These are phyloP conservation scores for Tricharina praecox DNA, from an alignment of 495 filamentous ascomycete genomes.

Conservation along the genomic window DNA sequence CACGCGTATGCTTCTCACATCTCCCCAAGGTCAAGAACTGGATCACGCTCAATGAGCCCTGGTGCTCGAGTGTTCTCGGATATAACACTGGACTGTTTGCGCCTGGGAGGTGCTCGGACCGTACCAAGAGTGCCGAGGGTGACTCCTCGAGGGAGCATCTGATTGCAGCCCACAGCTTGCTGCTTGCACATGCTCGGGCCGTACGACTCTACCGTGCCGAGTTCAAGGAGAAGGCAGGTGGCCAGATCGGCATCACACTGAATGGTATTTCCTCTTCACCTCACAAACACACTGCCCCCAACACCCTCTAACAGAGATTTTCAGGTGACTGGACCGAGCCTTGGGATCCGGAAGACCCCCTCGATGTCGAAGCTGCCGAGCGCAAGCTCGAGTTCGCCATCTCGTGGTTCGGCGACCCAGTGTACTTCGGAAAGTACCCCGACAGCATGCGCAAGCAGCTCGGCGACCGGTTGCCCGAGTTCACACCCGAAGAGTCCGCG, in stretches of 20 bases:
- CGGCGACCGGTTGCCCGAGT: slow-evolving; percentile 33
- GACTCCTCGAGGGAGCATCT: slow-evolving; percentile 36
- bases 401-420: slow-evolving; percentile 37
- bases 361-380: slow-evolving; percentile 35
- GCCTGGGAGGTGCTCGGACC: slow-evolving; percentile 36
- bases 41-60: slow-evolving; percentile 42
- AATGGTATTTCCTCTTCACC: slow-evolving; percentile 29
- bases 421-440: slow-evolving; percentile 36
- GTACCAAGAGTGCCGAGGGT: slow-evolving; percentile 33
- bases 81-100: slow-evolving; percentile 38
- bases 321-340: slow-evolving; percentile 37
- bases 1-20: slow-evolving; percentile 32
- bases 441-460: slow-evolving; percentile 34
- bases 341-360: slow-evolving; percentile 35
- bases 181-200: slow-evolving; percentile 35
- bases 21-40: slow-evolving; percentile 38
- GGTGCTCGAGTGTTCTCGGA: slow-evolving; percentile 35
- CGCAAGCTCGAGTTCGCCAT: slow-evolving; percentile 40
- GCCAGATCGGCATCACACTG: slow-evolving; percentile 39
- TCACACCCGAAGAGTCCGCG: slow-evolving; percentile 30
- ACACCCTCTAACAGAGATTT: too few relatives aligned
- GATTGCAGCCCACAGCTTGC: slow-evolving; percentile 35
- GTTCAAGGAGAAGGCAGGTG: slow-evolving; percentile 33
- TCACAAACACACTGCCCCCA: background rate
- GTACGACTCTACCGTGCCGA: slow-evolving; percentile 39